Evolutionary conservation across 1,284 basidiomycete species (phyloP).

Genomic region (Moesziomyces parantarcticus): DNA sequence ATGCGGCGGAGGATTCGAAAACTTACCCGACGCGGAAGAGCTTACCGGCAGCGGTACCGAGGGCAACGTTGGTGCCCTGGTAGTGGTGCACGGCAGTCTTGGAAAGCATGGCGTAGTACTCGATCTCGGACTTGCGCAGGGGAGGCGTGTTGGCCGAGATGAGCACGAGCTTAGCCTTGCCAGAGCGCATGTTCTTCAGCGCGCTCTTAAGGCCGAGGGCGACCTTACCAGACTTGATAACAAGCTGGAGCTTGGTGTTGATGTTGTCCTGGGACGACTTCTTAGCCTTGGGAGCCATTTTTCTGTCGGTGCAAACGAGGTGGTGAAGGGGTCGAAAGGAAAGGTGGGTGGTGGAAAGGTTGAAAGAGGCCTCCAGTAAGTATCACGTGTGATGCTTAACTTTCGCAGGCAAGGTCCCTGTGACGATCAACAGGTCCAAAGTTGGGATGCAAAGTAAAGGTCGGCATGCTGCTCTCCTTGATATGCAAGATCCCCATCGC

Average conservation of each 20-base stretch:
- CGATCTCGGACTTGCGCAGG: conserved; percentile 97
- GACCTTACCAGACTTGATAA: conserved; percentile 84
- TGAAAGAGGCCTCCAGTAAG: conserved; percentile 50
- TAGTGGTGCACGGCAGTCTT: conserved; percentile 97
- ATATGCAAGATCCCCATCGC: neutral
- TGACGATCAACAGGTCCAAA: conserved; percentile 9
- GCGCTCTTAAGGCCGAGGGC: conserved; percentile 71
- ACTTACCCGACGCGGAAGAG: conserved; percentile 97
- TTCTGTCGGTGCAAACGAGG: conserved; percentile 36
- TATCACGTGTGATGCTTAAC: conserved; percentile 56
- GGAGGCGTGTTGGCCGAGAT: conserved; percentile 99
- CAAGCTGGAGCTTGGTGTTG: conserved; percentile 92
- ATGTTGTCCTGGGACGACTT: conserved; percentile 80
- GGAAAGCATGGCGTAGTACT: conserved; percentile 99
- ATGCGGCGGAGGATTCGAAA: neutral
- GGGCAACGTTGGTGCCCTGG: conserved; percentile 92
- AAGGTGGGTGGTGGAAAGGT: conserved; percentile 10
- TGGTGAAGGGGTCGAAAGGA: conserved; percentile 4
- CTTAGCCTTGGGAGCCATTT: conserved; percentile 96
- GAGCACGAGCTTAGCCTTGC: conserved; percentile 98
- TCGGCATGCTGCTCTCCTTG: conserved; percentile 37
- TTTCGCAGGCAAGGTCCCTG: conserved; percentile 53
- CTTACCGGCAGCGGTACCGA: conserved; percentile 98
- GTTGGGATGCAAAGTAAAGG: conserved; percentile 22
- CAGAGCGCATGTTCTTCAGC: conserved; percentile 96